Base-by-base conservation (phyloP, 2,329 filamentous ascomycete species). In the Colletotrichum tamarilloi region DNA sequence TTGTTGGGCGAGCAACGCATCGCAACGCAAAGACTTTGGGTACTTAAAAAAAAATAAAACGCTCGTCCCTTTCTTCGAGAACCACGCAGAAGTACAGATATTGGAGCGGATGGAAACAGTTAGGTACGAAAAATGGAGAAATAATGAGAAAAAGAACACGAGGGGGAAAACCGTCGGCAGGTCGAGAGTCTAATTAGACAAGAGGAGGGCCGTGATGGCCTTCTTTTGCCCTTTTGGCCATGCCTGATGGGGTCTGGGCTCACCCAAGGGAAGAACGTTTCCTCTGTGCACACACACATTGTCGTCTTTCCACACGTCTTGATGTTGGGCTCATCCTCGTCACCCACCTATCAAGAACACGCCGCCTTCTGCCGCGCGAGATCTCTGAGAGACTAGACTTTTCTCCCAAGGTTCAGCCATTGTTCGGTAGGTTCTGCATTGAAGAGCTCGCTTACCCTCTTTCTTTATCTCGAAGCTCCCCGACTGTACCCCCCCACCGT, bases 151-250 rank as follows among this genome's bases (percentile, higher is more conserved):
- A 28, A 57, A 19, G 24, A 26, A 32, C n/a, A 30, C 22, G 24
- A 65, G 46, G 32, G 35, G 28, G 28, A n/a, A 49, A n/a, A n/a
- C 19, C 60, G 46, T 63, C 19, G 60, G 49, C 16, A 49, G 28
- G 26, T 58, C 35, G 35, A 70, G 38, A 62, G 70, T 69, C 38
- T 69, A 62, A 49, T 14, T 30, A 32, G 56, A 24, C 32, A 19
- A 46, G 52, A 46, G 46, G 55, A 7, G 60, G 67, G 26, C 70
- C 60, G 67, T 65, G 70, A 60, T 65, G 70, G 60, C 60, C 35
- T 65, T 70, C 46, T 55, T 64, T 63, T 63, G n/a, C n/a, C 35
- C 58, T 68, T 46, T 8, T 14, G 59, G 35, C 60, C 46, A 64
- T 65, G 58, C 60, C 60, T 64, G 4, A 42, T 46, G 19, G 67